Evolutionary conservation across 768 basidiomycete genomes (phyloP), one percentile per base, ranked within the genome.

Genomic region (Boletales sp.): DNA sequence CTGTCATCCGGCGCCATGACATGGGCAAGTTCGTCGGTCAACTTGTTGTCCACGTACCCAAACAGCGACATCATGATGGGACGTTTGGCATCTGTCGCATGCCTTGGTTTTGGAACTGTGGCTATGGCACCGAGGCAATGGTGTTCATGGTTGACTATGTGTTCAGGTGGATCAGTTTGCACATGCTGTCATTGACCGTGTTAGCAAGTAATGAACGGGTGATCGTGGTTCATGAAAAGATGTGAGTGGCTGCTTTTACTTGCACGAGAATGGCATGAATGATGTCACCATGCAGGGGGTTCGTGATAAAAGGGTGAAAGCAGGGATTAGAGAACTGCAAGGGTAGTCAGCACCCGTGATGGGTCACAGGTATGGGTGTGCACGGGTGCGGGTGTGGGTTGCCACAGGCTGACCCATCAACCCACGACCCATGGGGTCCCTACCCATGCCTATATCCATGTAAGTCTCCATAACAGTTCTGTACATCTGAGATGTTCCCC

Each of bases 121-220:
- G 76, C 1, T 76, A 70, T 46, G 75, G 75, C 4, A 69, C 62
- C 30, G 74, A 77, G 44, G 67, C 67, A 39, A 69, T 69, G 43
- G 56, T 55, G 30, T 77, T 73, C 53, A 58, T 77, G 31, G 56
- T 74, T 11, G 72, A 75, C 29, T 63, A 75, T 48, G 64, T 64
- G 19, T 78, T 78, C 29, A 49, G 65, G 37, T 66, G 66, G 59
- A 55, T 78, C 42, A 66, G 61, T 24, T 47, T 76, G 54, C 72
- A 74, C 38, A 70, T 74, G 13, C 50, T 78, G 48, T 71, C 74
- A 27, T 59, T 78, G 45, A 62, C 57, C 1, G 73, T 74, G 39
- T 60, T 71, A 42, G 69, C 69, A 27, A 63, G 56, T 14, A 78
- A 79, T 39, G 62, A 53, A 39, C 57, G 68, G 17, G 76, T 74